A percentile compares a stretch with the other conserved stretches of the same genome.
phyloP scores from a whole-genome alignment of 2,329 filamentous ascomycete genomes.

The Colletotrichum scovillei region DNA sequence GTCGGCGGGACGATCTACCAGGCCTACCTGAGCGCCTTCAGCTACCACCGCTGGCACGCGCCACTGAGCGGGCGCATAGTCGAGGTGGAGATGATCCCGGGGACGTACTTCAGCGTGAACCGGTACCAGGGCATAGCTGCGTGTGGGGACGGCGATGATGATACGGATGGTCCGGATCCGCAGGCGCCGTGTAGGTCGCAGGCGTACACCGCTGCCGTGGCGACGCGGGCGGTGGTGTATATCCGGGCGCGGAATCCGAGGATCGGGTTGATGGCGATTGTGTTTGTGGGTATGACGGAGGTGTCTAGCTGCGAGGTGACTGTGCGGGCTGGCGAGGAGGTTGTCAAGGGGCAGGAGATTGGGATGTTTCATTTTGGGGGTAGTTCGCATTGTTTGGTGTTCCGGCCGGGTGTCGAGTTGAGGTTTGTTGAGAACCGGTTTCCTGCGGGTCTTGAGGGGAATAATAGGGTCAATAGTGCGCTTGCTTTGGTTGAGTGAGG shows the following conservation, averaged over 20 bases:
- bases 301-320: conserved; percentile 80
- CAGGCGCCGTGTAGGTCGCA: conserved; percentile 56
- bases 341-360: conserved; percentile 77
- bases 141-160: background rate
- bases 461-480: conserved; percentile 14
- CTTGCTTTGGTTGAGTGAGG: background rate
- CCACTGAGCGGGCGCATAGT: conserved; percentile 73
- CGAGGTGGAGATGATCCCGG: conserved; percentile 68
- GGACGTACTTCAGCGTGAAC: conserved; percentile 76
- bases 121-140: conserved; percentile 47
- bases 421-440: conserved; percentile 31
- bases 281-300: conserved; percentile 82
- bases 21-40: conserved; percentile 74
- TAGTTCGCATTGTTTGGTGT: conserved; percentile 75
- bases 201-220: conserved; percentile 75
- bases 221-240: conserved; percentile 76
- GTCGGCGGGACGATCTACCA: conserved; percentile 76
- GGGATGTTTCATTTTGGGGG: conserved; percentile 89
- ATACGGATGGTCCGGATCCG: conserved; percentile 31
- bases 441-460: background rate
- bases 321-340: conserved; percentile 71
- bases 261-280: conserved; percentile 77
- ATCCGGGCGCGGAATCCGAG: conserved; percentile 75
- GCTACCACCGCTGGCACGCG: conserved; percentile 79
- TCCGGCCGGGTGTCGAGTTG: conserved; percentile 66